Conservation (phyloP, 139 green algal species). For the Dunaliella primolecta region DNA sequence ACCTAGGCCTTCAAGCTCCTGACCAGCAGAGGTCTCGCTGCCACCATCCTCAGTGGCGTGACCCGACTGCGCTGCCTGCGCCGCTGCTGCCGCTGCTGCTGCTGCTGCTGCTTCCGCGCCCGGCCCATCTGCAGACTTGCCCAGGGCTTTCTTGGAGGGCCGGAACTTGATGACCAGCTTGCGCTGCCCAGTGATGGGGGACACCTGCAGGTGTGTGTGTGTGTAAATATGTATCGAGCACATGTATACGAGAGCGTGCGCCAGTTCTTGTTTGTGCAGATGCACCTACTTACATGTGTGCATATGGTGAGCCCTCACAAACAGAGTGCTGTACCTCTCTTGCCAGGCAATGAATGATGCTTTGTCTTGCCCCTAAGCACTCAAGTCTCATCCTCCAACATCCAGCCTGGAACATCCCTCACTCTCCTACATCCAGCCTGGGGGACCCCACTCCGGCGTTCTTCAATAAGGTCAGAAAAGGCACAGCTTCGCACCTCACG, state of each 20-base stretch:
- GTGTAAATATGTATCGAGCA: not conserved
- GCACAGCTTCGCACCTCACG: not conserved
- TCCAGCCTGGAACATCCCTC: too few species aligned
- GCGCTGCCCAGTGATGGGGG: slow-evolving; percentile 27
- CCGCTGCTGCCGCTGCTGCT: not conserved
- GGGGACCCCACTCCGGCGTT: too few species aligned
- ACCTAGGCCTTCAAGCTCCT: not conserved
- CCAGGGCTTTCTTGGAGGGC: slow-evolving; percentile 16
- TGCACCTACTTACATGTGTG: not conserved
- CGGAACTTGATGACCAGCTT: slow-evolving; percentile 51
- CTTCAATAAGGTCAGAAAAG: too few species aligned
- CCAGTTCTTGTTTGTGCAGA: not conserved
- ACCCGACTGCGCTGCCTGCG: not conserved
- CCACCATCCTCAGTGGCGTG: not conserved
- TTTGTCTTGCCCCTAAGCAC: too few species aligned
- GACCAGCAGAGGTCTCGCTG: not conserved
- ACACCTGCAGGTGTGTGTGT: slow-evolving; percentile 18
- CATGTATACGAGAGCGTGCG: not conserved
- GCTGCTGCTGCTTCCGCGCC: slow-evolving; percentile 10
- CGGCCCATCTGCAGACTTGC: slow-evolving; percentile 1
- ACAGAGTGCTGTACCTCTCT: not conserved
- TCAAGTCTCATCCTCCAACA: too few species aligned
- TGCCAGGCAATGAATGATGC: too few species aligned
- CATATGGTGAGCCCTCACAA: not conserved
- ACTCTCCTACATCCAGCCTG: too few species aligned